Evolutionary conservation across 129 eudicot genomes (phyloP).

Genomic region (Logfia minima): DNA sequence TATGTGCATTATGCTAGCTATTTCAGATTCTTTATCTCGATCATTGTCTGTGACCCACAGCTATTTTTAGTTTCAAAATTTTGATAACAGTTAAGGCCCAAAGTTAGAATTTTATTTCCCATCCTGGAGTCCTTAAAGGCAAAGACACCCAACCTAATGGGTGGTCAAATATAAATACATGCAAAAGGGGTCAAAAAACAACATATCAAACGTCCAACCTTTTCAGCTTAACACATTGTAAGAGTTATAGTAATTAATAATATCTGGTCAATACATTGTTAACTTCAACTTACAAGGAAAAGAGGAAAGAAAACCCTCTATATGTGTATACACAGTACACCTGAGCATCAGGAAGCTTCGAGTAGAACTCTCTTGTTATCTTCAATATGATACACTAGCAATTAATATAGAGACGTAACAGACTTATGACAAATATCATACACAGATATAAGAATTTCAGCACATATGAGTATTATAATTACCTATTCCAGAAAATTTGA

Average conservation of each 20-base stretch:
- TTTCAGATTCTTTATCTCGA: neutral
- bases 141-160: too few relatives aligned
- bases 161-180: neutral
- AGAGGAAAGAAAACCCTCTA: constrained; percentile 12
- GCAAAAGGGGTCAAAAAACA: neutral
- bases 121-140: neutral
- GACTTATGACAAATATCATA: constrained; percentile 80
- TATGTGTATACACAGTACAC: constrained; percentile 33
- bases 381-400: constrained; percentile 15
- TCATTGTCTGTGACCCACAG: neutral
- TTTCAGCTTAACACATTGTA: neutral
- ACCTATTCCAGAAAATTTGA: constrained; percentile 93
- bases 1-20: neutral
- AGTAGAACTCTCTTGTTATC: constrained; percentile 24
- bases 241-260: constrained; percentile 3
- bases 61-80: neutral
- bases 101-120: neutral
- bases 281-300: constrained; percentile 26
- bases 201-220: neutral
- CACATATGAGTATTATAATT: constrained; percentile 72
- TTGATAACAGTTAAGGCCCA: neutral
- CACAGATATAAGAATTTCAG: constrained; percentile 82
- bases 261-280: neutral
- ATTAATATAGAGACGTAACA: constrained; percentile 45
- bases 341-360: constrained; percentile 19